Evolutionary conservation across 805 yeast genomes (phyloP).

Genomic region (Yarrowia sp.): DNA sequence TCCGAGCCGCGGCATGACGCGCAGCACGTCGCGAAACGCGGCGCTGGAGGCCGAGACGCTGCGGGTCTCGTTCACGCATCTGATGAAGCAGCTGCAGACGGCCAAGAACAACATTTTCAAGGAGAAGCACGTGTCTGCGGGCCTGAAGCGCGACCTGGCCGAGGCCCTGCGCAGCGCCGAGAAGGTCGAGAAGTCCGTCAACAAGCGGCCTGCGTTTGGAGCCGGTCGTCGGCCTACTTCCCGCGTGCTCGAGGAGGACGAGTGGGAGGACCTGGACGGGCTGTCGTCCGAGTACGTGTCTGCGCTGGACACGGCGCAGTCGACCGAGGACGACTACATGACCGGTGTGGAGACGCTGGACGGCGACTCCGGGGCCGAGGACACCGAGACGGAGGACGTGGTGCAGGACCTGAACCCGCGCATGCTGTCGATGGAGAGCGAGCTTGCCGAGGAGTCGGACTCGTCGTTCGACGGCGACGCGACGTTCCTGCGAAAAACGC

Average conservation of each 20-base stretch:
- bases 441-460: constrained; percentile 2
- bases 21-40: constrained; percentile 28
- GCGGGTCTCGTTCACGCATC: constrained; percentile 60
- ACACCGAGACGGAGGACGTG: constrained; percentile 37
- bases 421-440: not conserved
- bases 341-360: constrained; percentile 28
- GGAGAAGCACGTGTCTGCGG: constrained; percentile 44
- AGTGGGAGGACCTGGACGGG: constrained; percentile 17
- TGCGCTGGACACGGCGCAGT: constrained; percentile 23
- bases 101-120: constrained; percentile 53
- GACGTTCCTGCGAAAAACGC: not conserved
- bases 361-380: constrained; percentile 31
- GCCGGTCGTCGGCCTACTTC: constrained; percentile 9
- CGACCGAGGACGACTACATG: constrained; percentile 29
- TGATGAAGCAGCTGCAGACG: constrained; percentile 60
- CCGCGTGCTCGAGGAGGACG: constrained; percentile 2
- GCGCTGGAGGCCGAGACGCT: constrained; percentile 64
- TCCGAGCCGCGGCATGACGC: not conserved
- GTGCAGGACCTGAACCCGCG: not conserved
- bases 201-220: not conserved
- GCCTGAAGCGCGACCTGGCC: constrained; percentile 36
- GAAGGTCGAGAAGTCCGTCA: not conserved
- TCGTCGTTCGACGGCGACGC: constrained; percentile 28
- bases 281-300: constrained; percentile 32
- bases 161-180: constrained; percentile 33